Conservation (phyloP, 768 basidiomycete species). For the Mrakia frigida region DNA sequence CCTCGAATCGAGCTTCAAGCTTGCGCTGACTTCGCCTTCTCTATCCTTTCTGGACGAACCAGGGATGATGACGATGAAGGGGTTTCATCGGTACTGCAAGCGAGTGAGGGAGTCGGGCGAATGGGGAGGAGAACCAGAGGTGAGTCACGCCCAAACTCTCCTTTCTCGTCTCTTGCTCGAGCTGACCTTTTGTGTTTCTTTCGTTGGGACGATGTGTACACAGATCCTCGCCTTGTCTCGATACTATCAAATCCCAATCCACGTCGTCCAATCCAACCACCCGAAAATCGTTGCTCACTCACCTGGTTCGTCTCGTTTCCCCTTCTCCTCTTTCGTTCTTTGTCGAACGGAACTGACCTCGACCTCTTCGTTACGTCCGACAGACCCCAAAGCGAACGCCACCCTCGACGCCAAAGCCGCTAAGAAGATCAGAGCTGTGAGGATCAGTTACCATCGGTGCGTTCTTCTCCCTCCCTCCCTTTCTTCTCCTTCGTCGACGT, state of each 20-base stretch:
- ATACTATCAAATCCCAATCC: conserved; percentile 75
- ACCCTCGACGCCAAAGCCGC: conserved; percentile 39
- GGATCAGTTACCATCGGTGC: conserved; percentile 76
- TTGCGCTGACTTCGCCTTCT: neutral
- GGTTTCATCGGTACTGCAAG: conserved; percentile 68
- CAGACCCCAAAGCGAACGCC: conserved; percentile 38
- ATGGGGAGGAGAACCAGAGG: conserved; percentile 96
- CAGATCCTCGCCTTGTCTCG: conserved; percentile 80
- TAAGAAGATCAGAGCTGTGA: conserved; percentile 50
- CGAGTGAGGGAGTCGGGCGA: conserved; percentile 71
- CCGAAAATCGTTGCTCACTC: conserved; percentile 79
- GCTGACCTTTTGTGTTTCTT: neutral
- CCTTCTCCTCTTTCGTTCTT: neutral
- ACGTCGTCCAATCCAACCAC: conserved; percentile 76
- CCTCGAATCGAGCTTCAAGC: no score
- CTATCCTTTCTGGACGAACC: neutral
- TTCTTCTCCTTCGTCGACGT: no score
- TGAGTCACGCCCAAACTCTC: conserved; percentile 34
- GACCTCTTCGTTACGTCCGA: neutral
- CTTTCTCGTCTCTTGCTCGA: neutral
- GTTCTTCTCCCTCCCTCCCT: neutral
- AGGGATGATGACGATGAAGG: conserved; percentile 27
- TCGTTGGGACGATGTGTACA: neutral
- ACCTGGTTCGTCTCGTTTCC: conserved; percentile 45
- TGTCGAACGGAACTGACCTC: neutral